Evolutionary conservation across 2,329 filamentous ascomycete genomes (phyloP).

Genomic region (Ophiostoma himal-ulmi): DNA sequence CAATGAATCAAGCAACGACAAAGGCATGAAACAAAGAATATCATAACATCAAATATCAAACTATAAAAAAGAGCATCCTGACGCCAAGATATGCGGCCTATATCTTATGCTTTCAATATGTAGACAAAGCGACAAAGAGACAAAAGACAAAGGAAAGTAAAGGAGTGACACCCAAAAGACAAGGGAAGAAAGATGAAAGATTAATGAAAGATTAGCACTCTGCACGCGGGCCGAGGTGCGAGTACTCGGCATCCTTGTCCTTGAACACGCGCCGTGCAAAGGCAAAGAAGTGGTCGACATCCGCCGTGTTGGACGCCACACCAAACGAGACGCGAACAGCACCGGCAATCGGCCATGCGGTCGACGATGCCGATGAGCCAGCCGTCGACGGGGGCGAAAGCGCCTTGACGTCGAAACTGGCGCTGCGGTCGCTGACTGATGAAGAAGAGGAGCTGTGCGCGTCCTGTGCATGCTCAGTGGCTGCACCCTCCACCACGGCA

Average conservation of each 20-base stretch:
- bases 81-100: neutral
- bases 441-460: neutral
- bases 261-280: constrained; percentile 34
- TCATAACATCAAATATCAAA: neutral
- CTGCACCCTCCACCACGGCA: neutral
- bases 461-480: neutral
- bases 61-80: neutral
- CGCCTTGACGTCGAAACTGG: neutral
- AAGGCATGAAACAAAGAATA: neutral
- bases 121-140: neutral
- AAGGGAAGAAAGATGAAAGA: neutral
- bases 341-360: constrained; percentile 27
- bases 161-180: neutral
- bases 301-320: constrained; percentile 33
- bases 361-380: constrained; percentile 22
- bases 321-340: constrained; percentile 39
- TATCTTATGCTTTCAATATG: neutral
- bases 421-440: neutral
- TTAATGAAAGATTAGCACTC: constrained; percentile 21
- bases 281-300: constrained; percentile 35
- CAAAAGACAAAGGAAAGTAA: neutral
- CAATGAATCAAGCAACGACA: neutral
- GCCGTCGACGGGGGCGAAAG: constrained; percentile 25
- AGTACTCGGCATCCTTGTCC: constrained; percentile 29
- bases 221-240: constrained; percentile 17